Conservation (phyloP, 257 asterid genomes). For the Nicotiana benthamiana region DNA sequence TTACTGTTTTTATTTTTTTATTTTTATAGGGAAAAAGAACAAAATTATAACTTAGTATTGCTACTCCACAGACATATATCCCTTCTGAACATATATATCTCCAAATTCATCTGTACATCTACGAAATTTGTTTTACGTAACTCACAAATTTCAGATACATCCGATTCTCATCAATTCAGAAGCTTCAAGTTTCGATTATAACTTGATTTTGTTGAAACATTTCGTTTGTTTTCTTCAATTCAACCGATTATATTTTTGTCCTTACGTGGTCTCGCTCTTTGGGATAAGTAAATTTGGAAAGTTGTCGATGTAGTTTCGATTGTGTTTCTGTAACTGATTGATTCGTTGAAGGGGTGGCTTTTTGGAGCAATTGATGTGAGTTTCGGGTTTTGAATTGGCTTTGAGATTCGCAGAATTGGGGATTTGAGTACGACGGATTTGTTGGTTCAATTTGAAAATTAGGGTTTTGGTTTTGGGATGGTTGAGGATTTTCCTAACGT, state of each 20-base stretch:
- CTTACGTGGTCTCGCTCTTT: background rate
- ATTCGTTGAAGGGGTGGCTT: slow-evolving; percentile 20
- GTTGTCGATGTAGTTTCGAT: slow-evolving; percentile 1
- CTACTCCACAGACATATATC: background rate
- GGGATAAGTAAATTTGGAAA: background rate
- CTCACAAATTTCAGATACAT: background rate
- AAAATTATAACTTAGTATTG: background rate
- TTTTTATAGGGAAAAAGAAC: background rate
- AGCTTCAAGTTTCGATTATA: background rate
- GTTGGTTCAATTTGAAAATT: background rate
- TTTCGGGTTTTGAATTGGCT: background rate
- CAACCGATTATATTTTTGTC: background rate
- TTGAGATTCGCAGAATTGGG: slow-evolving; percentile 6
- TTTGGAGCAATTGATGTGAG: slow-evolving; percentile 1
- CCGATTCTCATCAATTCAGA: background rate
- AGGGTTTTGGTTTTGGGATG: background rate
- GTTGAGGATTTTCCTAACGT: slow-evolving; percentile 5
- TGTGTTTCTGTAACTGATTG: slow-evolving; percentile 11
- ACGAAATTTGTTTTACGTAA: background rate
- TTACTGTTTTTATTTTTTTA: background rate
- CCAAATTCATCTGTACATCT: background rate
- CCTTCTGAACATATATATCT: background rate
- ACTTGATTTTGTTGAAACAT: background rate
- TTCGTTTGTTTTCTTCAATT: background rate
- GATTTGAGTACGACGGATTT: background rate